Percentiles rank a stretch among this genome's conserved stretches.
Conservation (phyloP, 352 stramenopile genomes). For the Globisporangium paroecandrum region DNA sequence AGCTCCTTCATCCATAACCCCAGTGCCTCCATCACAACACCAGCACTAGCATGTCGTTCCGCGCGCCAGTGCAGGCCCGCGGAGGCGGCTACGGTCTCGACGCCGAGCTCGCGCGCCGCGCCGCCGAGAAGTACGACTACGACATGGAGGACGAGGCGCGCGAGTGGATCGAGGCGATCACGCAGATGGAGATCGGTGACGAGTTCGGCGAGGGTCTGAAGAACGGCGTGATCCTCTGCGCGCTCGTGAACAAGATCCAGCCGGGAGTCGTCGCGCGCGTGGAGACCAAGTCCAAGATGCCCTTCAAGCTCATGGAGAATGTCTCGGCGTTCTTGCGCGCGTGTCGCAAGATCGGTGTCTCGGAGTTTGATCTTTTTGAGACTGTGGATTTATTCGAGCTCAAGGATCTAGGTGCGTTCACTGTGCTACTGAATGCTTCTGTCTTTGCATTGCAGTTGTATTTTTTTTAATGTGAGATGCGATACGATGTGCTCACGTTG, state of each 20-base stretch:
- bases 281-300: constrained; percentile 84
- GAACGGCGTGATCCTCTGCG: constrained; percentile 81
- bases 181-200: constrained; percentile 61
- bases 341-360: constrained; percentile 82
- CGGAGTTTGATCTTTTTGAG: constrained; percentile 89
- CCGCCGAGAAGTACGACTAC: constrained; percentile 88
- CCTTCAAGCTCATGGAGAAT: constrained; percentile 93
- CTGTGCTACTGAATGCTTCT: background rate
- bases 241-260: constrained; percentile 81
- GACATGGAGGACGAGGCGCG: constrained; percentile 82
- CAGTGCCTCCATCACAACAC: background rate
- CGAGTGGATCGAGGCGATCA: constrained; percentile 84
- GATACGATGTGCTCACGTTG: background rate
- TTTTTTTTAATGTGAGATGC: no score
- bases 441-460: background rate
- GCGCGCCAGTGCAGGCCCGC: constrained; percentile 56
- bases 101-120: constrained; percentile 81
- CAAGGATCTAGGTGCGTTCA: constrained; percentile 63
- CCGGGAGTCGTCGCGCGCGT: constrained; percentile 59
- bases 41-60: constrained; percentile 16
- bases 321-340: constrained; percentile 82
- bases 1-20: background rate
- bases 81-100: constrained; percentile 87
- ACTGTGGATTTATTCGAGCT: constrained; percentile 89
- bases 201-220: constrained; percentile 80